These are phyloP conservation scores for Phaeoacremonium minimum DNA, from an alignment of 2,329 filamentous ascomycete species.

Conservation along the genomic window DNA sequence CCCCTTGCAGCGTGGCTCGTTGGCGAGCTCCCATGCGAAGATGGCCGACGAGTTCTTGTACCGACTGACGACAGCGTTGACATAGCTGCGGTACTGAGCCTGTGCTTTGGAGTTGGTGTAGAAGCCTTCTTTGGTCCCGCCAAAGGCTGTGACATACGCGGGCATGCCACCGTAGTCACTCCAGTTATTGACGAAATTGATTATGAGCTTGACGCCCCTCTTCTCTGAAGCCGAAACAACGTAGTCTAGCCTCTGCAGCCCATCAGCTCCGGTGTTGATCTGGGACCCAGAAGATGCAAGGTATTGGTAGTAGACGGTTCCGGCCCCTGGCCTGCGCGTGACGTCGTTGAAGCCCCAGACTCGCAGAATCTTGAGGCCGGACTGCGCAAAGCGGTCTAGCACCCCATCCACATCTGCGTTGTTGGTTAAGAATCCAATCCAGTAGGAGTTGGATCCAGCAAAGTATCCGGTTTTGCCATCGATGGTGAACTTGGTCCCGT, in stretches of 20 bases:
- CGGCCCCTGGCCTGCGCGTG: constrained; percentile 28
- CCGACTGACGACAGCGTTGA: constrained; percentile 37
- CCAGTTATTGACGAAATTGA: constrained; percentile 68
- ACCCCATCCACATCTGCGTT: constrained; percentile 11
- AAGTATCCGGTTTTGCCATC: constrained; percentile 41
- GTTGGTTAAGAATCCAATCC: constrained; percentile 36
- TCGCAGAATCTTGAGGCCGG: constrained; percentile 53
- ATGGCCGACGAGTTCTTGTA: constrained; percentile 40
- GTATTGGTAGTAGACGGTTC: constrained; percentile 47
- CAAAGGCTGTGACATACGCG: constrained; percentile 52
- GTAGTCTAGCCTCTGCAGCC: constrained; percentile 60
- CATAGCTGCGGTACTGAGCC: constrained; percentile 45
- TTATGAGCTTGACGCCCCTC: constrained; percentile 58
- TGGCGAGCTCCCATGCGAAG: constrained; percentile 49
- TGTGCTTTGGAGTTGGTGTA: constrained; percentile 46
- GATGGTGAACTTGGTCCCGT: constrained; percentile 25
- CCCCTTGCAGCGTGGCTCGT: constrained; percentile 56
- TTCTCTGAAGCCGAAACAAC: constrained; percentile 57
- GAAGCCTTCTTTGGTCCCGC: constrained; percentile 45
- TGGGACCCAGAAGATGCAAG: constrained; percentile 44
- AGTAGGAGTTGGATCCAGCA: constrained; percentile 52
- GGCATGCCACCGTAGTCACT: constrained; percentile 62
- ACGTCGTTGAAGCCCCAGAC: constrained; percentile 63
- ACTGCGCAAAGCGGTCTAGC: constrained; percentile 39
- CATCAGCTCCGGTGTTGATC: constrained; percentile 60